Evolutionary conservation across 352 stramenopile species (phyloP).

Genomic region (Heterotrichella gracilis): DNA sequence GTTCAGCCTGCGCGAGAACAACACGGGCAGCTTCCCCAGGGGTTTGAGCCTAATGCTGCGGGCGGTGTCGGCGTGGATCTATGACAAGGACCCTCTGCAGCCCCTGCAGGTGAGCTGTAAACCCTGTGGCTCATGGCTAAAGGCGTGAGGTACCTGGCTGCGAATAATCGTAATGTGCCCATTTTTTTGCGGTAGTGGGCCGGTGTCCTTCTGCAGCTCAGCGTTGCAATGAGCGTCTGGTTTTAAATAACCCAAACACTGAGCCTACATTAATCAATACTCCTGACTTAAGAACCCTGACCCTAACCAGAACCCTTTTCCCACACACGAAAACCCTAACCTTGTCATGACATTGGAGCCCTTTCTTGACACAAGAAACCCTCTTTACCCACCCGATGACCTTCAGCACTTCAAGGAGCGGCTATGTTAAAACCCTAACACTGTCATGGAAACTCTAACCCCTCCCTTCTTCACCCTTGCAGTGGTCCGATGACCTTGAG

Average conservation of each 20-base stretch:
- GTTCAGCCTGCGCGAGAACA: constrained; percentile 11
- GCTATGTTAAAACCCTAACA: neutral
- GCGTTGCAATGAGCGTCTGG: too few species aligned
- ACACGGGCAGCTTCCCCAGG: neutral
- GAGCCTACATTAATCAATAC: too few species aligned
- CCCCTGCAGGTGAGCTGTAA: neutral
- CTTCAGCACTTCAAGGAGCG: neutral
- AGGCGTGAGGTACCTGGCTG: too few species aligned
- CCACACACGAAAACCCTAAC: too few species aligned
- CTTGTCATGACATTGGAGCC: too few species aligned
- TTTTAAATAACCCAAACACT: too few species aligned
- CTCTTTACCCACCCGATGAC: neutral
- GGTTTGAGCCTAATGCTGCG: neutral
- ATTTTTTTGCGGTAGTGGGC: constrained; percentile 1
- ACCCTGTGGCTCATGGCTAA: too few species aligned
- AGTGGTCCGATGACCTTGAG: neutral
- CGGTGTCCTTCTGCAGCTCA: constrained; percentile 15
- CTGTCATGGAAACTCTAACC: neutral
- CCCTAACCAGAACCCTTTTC: too few species aligned
- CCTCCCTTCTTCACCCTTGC: neutral
- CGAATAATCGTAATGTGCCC: neutral
- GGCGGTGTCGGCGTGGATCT: neutral
- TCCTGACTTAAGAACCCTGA: too few species aligned
- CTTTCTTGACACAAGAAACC: neutral
- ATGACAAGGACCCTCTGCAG: constrained; percentile 3